phyloP scores from a whole-genome alignment of 495 filamentous ascomycete genomes.

The Lasiosphaeria miniovina region DNA sequence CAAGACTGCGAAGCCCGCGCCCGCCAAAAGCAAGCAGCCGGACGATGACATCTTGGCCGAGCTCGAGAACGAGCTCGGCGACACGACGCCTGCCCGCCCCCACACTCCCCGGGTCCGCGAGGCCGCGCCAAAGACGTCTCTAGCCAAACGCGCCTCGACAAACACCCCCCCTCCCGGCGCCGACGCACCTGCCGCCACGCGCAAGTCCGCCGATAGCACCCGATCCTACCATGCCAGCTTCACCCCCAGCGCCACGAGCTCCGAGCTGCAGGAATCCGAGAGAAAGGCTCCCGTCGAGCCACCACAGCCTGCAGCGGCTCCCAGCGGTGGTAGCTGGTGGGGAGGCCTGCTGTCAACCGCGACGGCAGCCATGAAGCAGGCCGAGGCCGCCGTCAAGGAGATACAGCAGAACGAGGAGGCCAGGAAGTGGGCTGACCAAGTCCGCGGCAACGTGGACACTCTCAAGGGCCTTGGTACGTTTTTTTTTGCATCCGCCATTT shows the following conservation, averaged over 20 bases:
- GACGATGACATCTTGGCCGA: slow-evolving; percentile 86
- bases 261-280: slow-evolving; percentile 52
- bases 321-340: slow-evolving; percentile 81
- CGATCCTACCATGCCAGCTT: slow-evolving; percentile 61
- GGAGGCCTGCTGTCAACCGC: slow-evolving; percentile 75
- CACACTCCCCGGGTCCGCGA: slow-evolving; percentile 77
- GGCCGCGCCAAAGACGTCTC: slow-evolving; percentile 48
- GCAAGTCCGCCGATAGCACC: slow-evolving; percentile 74
- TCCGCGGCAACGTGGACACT: slow-evolving; percentile 85
- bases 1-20: slow-evolving; percentile 49
- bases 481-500: not conserved
- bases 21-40: slow-evolving; percentile 50
- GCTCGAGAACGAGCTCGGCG: slow-evolving; percentile 68
- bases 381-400: slow-evolving; percentile 89
- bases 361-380: slow-evolving; percentile 86
- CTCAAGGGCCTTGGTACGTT: slow-evolving; percentile 75
- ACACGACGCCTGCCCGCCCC: slow-evolving; percentile 66
- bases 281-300: slow-evolving; percentile 42
- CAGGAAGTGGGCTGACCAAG: slow-evolving; percentile 91
- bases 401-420: slow-evolving; percentile 96
- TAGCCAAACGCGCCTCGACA: slow-evolving; percentile 57
- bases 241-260: slow-evolving; percentile 49
- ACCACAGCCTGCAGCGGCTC: slow-evolving; percentile 27
- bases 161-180: slow-evolving; percentile 55
- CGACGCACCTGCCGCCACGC: slow-evolving; percentile 35